A percentile compares a stretch with the other conserved stretches of the same genome.
Conservation (phyloP, 768 basidiomycete species). For the Leccinum incarnatum region DNA sequence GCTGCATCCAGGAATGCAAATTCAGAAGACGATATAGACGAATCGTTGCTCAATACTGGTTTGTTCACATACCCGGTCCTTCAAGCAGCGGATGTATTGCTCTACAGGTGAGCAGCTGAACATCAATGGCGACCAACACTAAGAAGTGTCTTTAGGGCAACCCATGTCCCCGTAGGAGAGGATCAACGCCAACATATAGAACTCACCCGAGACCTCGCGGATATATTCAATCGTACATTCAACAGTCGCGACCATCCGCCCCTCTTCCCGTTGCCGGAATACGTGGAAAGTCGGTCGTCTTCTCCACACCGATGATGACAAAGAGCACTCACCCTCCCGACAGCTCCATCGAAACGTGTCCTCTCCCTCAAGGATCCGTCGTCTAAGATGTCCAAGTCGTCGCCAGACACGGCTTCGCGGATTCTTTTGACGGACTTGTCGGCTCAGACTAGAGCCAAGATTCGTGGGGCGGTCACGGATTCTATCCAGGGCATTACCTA, state of each 20-base stretch:
- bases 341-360: constrained; percentile 79
- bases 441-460: constrained; percentile 60
- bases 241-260: constrained; percentile 35
- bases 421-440: constrained; percentile 81
- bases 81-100: constrained; percentile 89
- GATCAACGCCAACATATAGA: constrained; percentile 96
- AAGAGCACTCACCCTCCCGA: neutral
- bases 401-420: constrained; percentile 72
- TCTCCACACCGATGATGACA: neutral
- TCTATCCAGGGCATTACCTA: constrained; percentile 72
- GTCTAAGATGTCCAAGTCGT: constrained; percentile 95
- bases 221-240: constrained; percentile 76
- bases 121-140: neutral
- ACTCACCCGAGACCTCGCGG: constrained; percentile 79
- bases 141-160: constrained; percentile 51
- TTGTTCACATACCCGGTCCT: constrained; percentile 91
- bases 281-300: constrained; percentile 63
- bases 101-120: constrained; percentile 60
- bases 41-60: constrained; percentile 50
- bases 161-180: constrained; percentile 94
- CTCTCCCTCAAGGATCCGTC: constrained; percentile 83
- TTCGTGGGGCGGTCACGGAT: constrained; percentile 84
- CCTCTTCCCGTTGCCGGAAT: constrained; percentile 71
- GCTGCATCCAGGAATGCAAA: constrained; percentile 72
- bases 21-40: constrained; percentile 75